Conservation (phyloP, 805 yeast species). For the Kazachstania bromeliacearum region DNA sequence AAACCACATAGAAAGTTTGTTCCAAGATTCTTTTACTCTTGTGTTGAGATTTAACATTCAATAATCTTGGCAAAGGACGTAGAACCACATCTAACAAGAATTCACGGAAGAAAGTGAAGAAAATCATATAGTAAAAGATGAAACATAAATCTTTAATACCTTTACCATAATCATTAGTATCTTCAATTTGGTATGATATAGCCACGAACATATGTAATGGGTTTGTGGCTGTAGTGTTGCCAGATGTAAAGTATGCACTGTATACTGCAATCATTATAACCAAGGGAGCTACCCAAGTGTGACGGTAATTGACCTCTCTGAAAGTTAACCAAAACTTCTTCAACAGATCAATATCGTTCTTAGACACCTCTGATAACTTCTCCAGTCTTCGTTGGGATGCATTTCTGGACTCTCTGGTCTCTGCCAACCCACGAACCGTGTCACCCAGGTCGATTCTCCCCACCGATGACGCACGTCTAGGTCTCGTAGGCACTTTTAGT, state of each 20-base stretch:
- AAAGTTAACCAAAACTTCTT: conserved; percentile 44
- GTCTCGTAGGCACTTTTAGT: conserved; percentile 46
- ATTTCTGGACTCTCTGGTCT: conserved; percentile 34
- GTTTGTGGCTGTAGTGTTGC: conserved; percentile 49
- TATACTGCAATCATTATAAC: conserved; percentile 37
- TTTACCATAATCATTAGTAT: conserved; percentile 66
- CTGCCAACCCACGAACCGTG: conserved; percentile 37
- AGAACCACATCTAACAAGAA: conserved; percentile 77
- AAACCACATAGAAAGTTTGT: conserved; percentile 76
- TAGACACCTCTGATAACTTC: conserved; percentile 16
- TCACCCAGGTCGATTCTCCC: conserved; percentile 74
- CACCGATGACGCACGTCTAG: conserved; percentile 64
- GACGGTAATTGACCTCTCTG: conserved; percentile 46
- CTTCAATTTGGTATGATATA: conserved; percentile 54
- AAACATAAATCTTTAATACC: conserved; percentile 77
- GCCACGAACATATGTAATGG: conserved; percentile 54
- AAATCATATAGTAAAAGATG: conserved; percentile 69
- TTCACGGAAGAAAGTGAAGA: conserved; percentile 86
- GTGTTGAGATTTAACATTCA: conserved; percentile 35
- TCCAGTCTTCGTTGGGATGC: conserved; percentile 22
- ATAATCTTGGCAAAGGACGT: conserved; percentile 59
- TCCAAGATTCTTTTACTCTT: conserved; percentile 81
- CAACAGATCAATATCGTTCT: conserved; percentile 45
- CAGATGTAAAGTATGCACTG: conserved; percentile 43
- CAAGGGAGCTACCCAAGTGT: conserved; percentile 67